phyloP scores from a whole-genome alignment of 306 rosid species.

The Lotus japonicus region DNA sequence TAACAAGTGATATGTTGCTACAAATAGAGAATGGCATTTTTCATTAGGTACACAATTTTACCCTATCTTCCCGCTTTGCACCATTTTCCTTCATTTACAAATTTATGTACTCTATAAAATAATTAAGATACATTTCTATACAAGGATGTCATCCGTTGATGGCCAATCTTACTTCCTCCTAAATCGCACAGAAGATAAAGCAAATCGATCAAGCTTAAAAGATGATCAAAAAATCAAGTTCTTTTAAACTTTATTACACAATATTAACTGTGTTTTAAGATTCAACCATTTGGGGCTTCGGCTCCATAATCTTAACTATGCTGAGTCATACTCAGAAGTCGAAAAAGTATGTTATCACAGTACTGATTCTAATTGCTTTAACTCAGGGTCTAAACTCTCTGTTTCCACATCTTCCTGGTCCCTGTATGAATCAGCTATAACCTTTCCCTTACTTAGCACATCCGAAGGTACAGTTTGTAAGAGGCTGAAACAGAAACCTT shows the following conservation, averaged over 20 bases:
- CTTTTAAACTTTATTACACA: neutral
- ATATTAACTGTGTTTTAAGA: neutral
- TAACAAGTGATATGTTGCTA: too few relatives aligned
- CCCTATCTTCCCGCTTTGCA: too few relatives aligned
- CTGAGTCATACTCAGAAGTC: neutral
- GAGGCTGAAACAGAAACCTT: slow-evolving; percentile 54
- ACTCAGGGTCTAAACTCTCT: slow-evolving; percentile 45
- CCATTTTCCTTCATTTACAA: too few relatives aligned
- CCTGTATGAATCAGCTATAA: slow-evolving; percentile 70
- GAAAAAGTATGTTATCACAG: slow-evolving; percentile 28
- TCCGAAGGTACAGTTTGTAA: slow-evolving; percentile 82
- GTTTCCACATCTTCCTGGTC: slow-evolving; percentile 39
- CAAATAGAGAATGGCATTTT: too few relatives aligned
- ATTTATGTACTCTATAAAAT: too few relatives aligned
- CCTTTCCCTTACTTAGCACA: slow-evolving; percentile 66
- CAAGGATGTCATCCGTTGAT: neutral
- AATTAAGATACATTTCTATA: too few relatives aligned
- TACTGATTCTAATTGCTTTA: slow-evolving; percentile 68
- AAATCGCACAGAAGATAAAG: neutral
- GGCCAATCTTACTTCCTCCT: too few relatives aligned
- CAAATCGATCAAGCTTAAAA: neutral
- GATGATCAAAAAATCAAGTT: neutral
- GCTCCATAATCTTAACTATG: neutral
- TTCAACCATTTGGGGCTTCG: neutral
- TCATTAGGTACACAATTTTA: too few relatives aligned